phyloP scores from a whole-genome alignment of 805 yeast species.

The Candida easanensis region DNA sequence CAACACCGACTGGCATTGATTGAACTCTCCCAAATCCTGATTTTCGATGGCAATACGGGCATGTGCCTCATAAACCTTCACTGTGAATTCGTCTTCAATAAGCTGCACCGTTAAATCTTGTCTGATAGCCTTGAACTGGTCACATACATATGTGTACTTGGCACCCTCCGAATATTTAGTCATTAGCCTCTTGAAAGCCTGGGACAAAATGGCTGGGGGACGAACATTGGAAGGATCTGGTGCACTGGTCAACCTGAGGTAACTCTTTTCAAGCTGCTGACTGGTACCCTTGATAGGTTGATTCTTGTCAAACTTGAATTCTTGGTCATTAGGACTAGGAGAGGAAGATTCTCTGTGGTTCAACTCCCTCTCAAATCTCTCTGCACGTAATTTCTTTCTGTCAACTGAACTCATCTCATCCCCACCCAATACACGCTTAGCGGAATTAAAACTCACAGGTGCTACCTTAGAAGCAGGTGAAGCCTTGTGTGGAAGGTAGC shows the following conservation, averaged over 20 bases:
- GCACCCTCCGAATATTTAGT: slow-evolving; percentile 47
- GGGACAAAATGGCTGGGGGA: slow-evolving; percentile 60
- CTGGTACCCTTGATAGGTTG: slow-evolving; percentile 60
- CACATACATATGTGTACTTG: slow-evolving; percentile 74
- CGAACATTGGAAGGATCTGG: slow-evolving; percentile 85
- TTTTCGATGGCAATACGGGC: slow-evolving; percentile 83
- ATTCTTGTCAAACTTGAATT: slow-evolving; percentile 31
- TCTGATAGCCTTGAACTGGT: slow-evolving; percentile 87
- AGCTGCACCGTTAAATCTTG: slow-evolving; percentile 94
- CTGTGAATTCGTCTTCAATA: slow-evolving; percentile 72
- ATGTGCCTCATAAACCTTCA: slow-evolving; percentile 79
- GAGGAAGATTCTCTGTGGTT: slow-evolving; percentile 14
- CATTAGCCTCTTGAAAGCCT: slow-evolving; percentile 53
- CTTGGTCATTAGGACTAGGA: slow-evolving; percentile 28
- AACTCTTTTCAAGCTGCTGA: slow-evolving; percentile 67
- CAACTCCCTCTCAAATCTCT: slow-evolving; percentile 32
- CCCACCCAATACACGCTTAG: slow-evolving; percentile 3
- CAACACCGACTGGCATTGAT: slow-evolving; percentile 88
- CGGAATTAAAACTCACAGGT: slow-evolving; percentile 1
- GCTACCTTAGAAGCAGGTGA: neutral
- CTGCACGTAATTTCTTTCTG: slow-evolving; percentile 34
- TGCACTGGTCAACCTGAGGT: slow-evolving; percentile 82
- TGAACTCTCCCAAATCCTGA: slow-evolving; percentile 88
- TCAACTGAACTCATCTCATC: slow-evolving; percentile 24
- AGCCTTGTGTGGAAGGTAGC: slow-evolving; percentile 11